Conservation (phyloP, 805 yeast genomes). For the Torulaspora quercuum region DNA sequence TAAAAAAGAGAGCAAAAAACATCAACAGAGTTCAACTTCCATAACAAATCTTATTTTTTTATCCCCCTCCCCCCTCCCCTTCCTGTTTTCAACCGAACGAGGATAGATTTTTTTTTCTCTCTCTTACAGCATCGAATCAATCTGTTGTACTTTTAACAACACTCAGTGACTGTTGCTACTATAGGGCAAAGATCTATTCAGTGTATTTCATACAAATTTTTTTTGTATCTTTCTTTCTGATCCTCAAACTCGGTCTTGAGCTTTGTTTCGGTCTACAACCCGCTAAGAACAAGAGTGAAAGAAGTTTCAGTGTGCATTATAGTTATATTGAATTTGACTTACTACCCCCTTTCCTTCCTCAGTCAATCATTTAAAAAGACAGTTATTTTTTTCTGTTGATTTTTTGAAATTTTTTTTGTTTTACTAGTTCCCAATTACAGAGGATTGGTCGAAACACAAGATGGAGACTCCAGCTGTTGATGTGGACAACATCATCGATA, state of each 20-base stretch:
- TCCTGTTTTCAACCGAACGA: too few species aligned
- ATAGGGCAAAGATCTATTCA: too few species aligned
- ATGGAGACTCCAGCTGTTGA: slow-evolving; percentile 74
- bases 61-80: slow-evolving; percentile 1
- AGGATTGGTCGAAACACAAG: slow-evolving; percentile 7
- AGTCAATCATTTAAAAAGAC: slow-evolving; percentile 5
- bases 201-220: too few species aligned
- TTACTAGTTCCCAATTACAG: slow-evolving; percentile 3
- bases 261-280: too few species aligned
- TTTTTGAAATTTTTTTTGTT: slow-evolving; percentile 3
- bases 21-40: slow-evolving; percentile 6
- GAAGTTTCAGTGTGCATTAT: too few species aligned
- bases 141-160: too few species aligned
- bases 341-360: neutral
- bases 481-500: slow-evolving; percentile 93
- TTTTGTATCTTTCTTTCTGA: too few species aligned
- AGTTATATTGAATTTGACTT: too few species aligned
- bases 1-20: slow-evolving; percentile 8
- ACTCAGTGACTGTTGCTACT: too few species aligned
- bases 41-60: slow-evolving; percentile 2
- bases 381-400: slow-evolving; percentile 5
- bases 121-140: neutral
- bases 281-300: too few species aligned
- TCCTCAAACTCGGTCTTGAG: too few species aligned
- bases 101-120: neutral